These are phyloP conservation scores for Penicillium maclennaniae DNA, from an alignment of 495 filamentous ascomycete genomes.

Conservation along the genomic window DNA sequence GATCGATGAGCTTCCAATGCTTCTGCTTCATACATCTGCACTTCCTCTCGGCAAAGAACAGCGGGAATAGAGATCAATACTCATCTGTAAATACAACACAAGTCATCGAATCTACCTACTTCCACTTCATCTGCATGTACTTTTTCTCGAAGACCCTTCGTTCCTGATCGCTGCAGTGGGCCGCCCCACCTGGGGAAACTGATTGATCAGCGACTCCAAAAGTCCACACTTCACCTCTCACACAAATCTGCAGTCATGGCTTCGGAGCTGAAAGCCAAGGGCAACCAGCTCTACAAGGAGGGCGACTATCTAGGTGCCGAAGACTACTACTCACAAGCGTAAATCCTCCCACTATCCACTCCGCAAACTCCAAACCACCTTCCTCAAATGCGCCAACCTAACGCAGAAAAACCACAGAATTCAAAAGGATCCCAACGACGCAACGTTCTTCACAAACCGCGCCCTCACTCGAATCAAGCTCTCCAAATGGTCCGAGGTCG, in stretches of 20 bases:
- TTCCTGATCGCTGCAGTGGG: constrained; percentile 6
- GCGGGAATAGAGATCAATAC: not conserved
- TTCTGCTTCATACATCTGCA: not conserved
- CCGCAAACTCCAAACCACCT: not conserved
- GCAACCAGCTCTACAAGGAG: constrained; percentile 53
- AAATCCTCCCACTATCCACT: constrained; percentile 25
- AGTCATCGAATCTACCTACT: not conserved
- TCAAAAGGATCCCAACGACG: constrained; percentile 43
- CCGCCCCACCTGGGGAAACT: constrained; percentile 20
- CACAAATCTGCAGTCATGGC: constrained; percentile 26
- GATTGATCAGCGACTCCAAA: constrained; percentile 18
- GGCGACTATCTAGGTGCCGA: constrained; percentile 75
- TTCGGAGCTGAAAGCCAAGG: constrained; percentile 42
- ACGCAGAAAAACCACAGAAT: constrained; percentile 35
- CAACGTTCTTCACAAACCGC: constrained; percentile 73
- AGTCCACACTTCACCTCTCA: not conserved
- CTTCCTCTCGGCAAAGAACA: not conserved
- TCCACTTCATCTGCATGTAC: not conserved
- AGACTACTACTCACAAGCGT: constrained; percentile 81
- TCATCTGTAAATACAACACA: not conserved
- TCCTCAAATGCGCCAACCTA: not conserved
- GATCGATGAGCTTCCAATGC: constrained; percentile 35
- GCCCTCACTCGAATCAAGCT: constrained; percentile 78
- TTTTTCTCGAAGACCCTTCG: not conserved
- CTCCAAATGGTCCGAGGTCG: constrained; percentile 65